Percentiles rank a stretch among this genome's conserved stretches.
Conservation (phyloP, 2,329 filamentous ascomycete genomes). For the Calycina marina region DNA sequence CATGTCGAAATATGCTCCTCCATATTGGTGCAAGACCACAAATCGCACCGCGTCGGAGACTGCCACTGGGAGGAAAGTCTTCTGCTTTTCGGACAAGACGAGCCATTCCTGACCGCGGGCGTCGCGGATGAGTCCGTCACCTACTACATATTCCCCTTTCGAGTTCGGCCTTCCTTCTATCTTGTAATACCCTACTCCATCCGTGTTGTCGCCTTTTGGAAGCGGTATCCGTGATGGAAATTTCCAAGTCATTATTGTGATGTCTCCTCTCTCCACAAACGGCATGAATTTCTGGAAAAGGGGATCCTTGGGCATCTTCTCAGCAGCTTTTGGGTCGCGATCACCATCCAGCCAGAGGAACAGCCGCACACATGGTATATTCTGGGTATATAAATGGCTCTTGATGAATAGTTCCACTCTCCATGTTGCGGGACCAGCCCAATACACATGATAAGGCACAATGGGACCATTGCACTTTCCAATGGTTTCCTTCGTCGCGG, state of each 20-base stretch:
- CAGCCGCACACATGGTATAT: constrained; percentile 36
- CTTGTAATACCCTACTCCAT: constrained; percentile 34
- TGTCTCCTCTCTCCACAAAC: constrained; percentile 36
- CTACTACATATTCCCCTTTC: constrained; percentile 25
- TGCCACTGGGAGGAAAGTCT: constrained; percentile 42
- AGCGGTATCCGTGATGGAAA: constrained; percentile 37
- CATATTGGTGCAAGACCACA: constrained; percentile 37
- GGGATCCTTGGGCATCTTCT: constrained; percentile 36
- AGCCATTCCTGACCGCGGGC: constrained; percentile 35
- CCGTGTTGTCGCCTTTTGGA: constrained; percentile 32
- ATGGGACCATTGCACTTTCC: constrained; percentile 40
- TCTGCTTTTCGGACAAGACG: constrained; percentile 36
- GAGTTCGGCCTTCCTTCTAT: constrained; percentile 27
- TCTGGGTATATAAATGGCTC: constrained; percentile 40
- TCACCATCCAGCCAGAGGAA: constrained; percentile 40
- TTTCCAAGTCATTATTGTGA: constrained; percentile 35
- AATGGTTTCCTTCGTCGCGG: constrained; percentile 26
- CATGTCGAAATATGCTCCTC: constrained; percentile 40
- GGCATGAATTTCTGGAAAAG: constrained; percentile 37
- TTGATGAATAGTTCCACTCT: constrained; percentile 41
- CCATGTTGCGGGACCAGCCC: constrained; percentile 42
- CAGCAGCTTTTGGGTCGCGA: constrained; percentile 32
- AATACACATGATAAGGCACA: constrained; percentile 40
- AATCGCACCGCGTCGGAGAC: constrained; percentile 40
- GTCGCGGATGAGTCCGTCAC: constrained; percentile 36